phyloP scores from a whole-genome alignment of 805 yeast species.

The Grigorovia transvaalensis region DNA sequence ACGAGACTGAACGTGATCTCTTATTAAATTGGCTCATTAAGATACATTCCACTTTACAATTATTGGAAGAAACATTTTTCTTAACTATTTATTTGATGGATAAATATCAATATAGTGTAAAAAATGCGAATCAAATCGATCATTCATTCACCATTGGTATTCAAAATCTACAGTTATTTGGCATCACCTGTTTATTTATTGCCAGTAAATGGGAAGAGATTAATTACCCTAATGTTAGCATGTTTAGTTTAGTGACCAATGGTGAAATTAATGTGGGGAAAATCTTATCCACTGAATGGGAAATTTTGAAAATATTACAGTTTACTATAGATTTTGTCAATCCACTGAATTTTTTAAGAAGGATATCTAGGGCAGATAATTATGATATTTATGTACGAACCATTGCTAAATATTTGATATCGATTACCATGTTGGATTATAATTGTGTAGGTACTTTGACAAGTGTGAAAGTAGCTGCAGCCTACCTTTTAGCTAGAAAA shows the following conservation, averaged over 20 bases:
- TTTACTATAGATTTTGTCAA: conserved; percentile 77
- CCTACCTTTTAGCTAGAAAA: conserved; percentile 74
- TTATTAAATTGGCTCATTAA: conserved; percentile 86
- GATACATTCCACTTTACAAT: conserved; percentile 68
- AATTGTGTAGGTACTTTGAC: conserved; percentile 67
- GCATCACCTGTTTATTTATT: conserved; percentile 72
- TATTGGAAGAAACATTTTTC: conserved; percentile 76
- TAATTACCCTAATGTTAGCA: conserved; percentile 72
- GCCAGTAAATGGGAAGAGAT: conserved; percentile 92
- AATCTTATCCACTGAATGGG: conserved; percentile 71
- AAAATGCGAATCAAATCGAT: conserved; percentile 23
- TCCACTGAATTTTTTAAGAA: conserved; percentile 81
- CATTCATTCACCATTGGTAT: conserved; percentile 50
- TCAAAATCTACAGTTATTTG: conserved; percentile 70
- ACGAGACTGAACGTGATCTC: conserved; percentile 45
- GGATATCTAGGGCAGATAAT: conserved; percentile 86
- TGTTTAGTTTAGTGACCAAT: conserved; percentile 74
- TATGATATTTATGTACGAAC: conserved; percentile 83
- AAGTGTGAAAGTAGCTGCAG: conserved; percentile 64
- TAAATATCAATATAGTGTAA: conserved; percentile 35
- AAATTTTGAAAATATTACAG: conserved; percentile 56
- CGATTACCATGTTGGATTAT: conserved; percentile 67
- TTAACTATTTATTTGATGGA: conserved; percentile 78
- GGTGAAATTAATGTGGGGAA: conserved; percentile 71
- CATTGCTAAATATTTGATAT: conserved; percentile 73